These are phyloP conservation scores for Ophiostoma ulmi DNA, from an alignment of 2,329 filamentous ascomycete species.

Conservation along the genomic window DNA sequence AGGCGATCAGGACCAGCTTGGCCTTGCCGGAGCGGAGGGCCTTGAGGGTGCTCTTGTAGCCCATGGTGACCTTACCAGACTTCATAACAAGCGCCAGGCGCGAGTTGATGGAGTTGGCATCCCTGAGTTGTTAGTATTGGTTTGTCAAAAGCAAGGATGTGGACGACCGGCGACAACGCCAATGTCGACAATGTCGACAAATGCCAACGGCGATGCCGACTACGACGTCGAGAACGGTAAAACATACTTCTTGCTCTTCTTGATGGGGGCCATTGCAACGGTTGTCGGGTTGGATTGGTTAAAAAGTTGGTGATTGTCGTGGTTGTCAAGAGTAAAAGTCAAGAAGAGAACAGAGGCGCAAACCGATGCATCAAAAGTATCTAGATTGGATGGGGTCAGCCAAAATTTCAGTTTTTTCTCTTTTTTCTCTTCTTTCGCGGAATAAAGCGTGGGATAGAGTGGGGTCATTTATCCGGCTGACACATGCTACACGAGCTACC, in stretches of 20 bases:
- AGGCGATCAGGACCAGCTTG: slow-evolving; percentile 87
- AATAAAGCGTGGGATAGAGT: not conserved
- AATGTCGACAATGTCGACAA: not conserved
- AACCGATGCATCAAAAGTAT: not conserved
- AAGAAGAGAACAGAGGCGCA: slow-evolving; percentile 3
- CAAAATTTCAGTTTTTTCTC: not conserved
- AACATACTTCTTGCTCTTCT: slow-evolving; percentile 58
- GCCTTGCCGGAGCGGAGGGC: slow-evolving; percentile 65
- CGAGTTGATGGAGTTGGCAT: slow-evolving; percentile 46
- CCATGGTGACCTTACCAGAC: slow-evolving; percentile 74
- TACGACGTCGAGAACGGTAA: not conserved
- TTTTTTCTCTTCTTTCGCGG: not conserved
- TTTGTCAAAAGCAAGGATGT: not conserved
- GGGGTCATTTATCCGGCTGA: not conserved
- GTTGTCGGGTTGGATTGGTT: slow-evolving; percentile 25
- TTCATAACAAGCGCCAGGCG: slow-evolving; percentile 60
- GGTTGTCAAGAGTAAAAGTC: slow-evolving; percentile 13
- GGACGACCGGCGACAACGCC: not conserved
- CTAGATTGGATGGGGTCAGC: not conserved
- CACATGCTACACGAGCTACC: not conserved
- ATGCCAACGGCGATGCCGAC: not conserved
- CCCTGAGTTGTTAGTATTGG: slow-evolving; percentile 17
- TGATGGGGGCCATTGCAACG: slow-evolving; percentile 55
- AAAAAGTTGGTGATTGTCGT: slow-evolving; percentile 18
- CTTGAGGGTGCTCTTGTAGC: slow-evolving; percentile 68